phyloP scores from a whole-genome alignment of 1,284 basidiomycete species.

The Austroboletus novae-zelandiae region DNA sequence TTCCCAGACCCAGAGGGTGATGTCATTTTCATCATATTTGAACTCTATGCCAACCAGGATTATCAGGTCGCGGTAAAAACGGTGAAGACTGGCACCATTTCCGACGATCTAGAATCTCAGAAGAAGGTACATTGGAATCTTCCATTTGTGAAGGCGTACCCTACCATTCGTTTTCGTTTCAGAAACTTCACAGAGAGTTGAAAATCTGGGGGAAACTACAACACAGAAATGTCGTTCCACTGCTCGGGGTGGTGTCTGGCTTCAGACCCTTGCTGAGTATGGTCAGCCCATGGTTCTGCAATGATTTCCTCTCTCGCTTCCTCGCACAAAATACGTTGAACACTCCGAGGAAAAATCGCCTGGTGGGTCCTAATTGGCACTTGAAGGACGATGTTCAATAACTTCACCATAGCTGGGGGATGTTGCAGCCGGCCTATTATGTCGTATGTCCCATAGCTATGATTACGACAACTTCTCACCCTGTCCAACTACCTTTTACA shows the following conservation, averaged over 20 bases:
- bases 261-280: constrained; percentile 20
- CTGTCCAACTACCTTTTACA: not conserved
- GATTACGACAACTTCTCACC: not conserved
- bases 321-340: constrained; percentile 1
- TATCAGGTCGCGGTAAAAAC: constrained; percentile 26
- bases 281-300: constrained; percentile 30
- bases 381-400: not conserved
- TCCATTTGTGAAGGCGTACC: not conserved
- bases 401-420: constrained; percentile 20
- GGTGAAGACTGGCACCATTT: constrained; percentile 5
- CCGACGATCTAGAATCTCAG: not conserved
- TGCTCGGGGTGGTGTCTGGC: constrained; percentile 24
- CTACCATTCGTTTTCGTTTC: not conserved
- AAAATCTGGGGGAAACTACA: constrained; percentile 20
- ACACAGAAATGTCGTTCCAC: constrained; percentile 28
- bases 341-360: constrained; percentile 5
- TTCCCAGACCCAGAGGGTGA: constrained; percentile 8
- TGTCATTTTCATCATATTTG: not conserved
- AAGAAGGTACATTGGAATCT: constrained; percentile 16
- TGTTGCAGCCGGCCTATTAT: constrained; percentile 24
- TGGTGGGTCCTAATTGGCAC: constrained; percentile 12
- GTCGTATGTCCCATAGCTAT: constrained; percentile 19
- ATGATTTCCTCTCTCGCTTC: constrained; percentile 26
- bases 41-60: not conserved
- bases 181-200: constrained; percentile 30